Percentiles rank a stretch among this genome's conserved stretches.
Evolutionary conservation across 2,329 filamentous ascomycete genomes (phyloP).

Genomic region (Beauveria scarabaeidicola): DNA sequence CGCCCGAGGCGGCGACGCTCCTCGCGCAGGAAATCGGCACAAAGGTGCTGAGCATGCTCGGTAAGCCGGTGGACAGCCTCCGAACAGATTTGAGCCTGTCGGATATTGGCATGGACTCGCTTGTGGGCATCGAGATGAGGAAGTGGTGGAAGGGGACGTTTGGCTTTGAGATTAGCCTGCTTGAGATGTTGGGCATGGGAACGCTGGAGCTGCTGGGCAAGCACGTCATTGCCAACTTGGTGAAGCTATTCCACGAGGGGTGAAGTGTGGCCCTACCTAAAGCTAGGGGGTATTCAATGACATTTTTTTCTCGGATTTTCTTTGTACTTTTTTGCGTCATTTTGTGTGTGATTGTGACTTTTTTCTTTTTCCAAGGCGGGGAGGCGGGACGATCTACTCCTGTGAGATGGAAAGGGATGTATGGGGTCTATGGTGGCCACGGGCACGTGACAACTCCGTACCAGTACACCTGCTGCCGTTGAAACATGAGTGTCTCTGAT

Average conservation of each 20-base stretch:
- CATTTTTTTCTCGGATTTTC: too few species aligned
- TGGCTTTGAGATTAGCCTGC: slow-evolving; percentile 13
- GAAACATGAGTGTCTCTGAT: too few species aligned
- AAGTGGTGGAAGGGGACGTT: slow-evolving; percentile 15
- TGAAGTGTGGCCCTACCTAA: too few species aligned
- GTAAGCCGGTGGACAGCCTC: slow-evolving; percentile 10
- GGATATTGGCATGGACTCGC: slow-evolving; percentile 15
- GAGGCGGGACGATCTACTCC: too few species aligned
- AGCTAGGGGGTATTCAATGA: too few species aligned
- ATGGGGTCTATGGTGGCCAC: too few species aligned
- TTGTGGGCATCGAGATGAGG: slow-evolving; percentile 16
- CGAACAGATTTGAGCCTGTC: slow-evolving; percentile 7
- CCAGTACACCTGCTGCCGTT: too few species aligned
- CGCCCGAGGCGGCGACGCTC: not conserved
- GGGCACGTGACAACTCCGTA: too few species aligned
- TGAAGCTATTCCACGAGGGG: not conserved
- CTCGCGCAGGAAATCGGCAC: slow-evolving; percentile 10
- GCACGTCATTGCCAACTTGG: not conserved
- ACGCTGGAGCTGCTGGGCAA: not conserved
- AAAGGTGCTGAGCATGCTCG: slow-evolving; percentile 12
- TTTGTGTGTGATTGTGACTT: too few species aligned
- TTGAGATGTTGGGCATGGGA: slow-evolving; percentile 4
- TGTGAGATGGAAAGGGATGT: too few species aligned
- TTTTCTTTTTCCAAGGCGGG: too few species aligned
- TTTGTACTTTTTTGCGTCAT: too few species aligned